Conservation (phyloP, 768 basidiomycete genomes). For the Suillus sp. region DNA sequence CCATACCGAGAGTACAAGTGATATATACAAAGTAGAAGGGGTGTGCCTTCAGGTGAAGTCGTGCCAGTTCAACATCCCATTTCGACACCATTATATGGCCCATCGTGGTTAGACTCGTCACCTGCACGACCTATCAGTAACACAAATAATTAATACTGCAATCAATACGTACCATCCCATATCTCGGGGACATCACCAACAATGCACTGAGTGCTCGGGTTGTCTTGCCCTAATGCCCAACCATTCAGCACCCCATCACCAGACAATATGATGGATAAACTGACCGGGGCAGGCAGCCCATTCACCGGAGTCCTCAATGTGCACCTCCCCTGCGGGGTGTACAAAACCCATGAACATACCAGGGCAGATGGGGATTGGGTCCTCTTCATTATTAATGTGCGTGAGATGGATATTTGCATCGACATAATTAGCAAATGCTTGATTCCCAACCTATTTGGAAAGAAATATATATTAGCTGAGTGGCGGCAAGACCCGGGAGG, state of each 20-base stretch:
- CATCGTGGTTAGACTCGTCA: conserved; percentile 47
- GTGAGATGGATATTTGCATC: conserved; percentile 48
- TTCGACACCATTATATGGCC: conserved; percentile 32
- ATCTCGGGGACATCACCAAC: conserved; percentile 39
- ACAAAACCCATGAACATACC: conserved; percentile 40
- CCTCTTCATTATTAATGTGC: conserved; percentile 56
- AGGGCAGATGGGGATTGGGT: conserved; percentile 40
- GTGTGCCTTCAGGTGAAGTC: background rate
- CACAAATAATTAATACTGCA: background rate
- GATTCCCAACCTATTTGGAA: conserved; percentile 50
- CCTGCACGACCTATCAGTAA: conserved; percentile 19
- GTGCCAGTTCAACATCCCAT: conserved; percentile 21
- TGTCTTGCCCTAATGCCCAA: conserved; percentile 54
- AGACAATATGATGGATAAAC: background rate
- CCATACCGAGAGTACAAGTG: background rate
- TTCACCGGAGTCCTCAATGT: conserved; percentile 44
- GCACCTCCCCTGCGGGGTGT: conserved; percentile 45
- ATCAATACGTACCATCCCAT: conserved; percentile 32
- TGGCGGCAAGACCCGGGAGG: background rate
- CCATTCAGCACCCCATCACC: background rate
- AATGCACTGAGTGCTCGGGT: conserved; percentile 41
- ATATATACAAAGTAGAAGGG: background rate
- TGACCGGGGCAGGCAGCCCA: conserved; percentile 61
- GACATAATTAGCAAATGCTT: conserved; percentile 59
- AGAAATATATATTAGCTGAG: background rate